phyloP scores from a whole-genome alignment of 2,329 filamentous ascomycete species.

The Venturia aucupariae region DNA sequence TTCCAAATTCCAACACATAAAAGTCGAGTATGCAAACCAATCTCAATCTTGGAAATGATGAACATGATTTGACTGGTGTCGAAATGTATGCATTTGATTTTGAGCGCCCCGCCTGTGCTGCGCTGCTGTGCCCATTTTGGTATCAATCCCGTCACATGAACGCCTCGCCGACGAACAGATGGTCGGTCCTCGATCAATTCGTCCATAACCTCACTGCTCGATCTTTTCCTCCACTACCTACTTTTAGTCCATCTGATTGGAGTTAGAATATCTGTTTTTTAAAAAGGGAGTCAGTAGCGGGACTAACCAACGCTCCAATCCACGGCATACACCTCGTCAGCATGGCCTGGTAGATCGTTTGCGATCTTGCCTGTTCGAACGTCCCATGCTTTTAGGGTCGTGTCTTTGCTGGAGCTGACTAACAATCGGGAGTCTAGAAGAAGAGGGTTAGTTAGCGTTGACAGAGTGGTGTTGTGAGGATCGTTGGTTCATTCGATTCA shows the following conservation, averaged over 20 bases:
- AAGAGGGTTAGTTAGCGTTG: background rate
- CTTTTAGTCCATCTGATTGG: slow-evolving; percentile 68
- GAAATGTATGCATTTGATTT: background rate
- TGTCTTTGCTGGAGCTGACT: slow-evolving; percentile 83
- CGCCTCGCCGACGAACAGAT: background rate
- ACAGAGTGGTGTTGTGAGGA: no score
- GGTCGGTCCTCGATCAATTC: background rate
- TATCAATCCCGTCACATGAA: background rate
- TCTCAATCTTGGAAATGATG: no score
- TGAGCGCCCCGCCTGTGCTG: no score
- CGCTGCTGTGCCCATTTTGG: background rate
- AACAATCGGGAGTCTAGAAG: slow-evolving; percentile 68
- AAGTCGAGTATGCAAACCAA: no score
- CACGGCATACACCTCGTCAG: slow-evolving; percentile 87
- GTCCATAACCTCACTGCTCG: slow-evolving; percentile 61
- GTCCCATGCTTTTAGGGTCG: slow-evolving; percentile 91
- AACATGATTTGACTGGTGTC: background rate
- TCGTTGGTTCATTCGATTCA: background rate
- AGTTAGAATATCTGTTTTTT: background rate
- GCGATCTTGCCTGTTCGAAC: slow-evolving; percentile 74
- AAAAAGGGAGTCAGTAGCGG: no score
- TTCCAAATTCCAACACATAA: no score
- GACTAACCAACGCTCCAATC: slow-evolving; percentile 60
- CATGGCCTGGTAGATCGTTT: slow-evolving; percentile 77
- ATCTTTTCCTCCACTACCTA: slow-evolving; percentile 88